A percentile compares a stretch with the other conserved stretches of the same genome.
Conservation (phyloP, 257 asterid genomes). For the Cinchona pubescens region DNA sequence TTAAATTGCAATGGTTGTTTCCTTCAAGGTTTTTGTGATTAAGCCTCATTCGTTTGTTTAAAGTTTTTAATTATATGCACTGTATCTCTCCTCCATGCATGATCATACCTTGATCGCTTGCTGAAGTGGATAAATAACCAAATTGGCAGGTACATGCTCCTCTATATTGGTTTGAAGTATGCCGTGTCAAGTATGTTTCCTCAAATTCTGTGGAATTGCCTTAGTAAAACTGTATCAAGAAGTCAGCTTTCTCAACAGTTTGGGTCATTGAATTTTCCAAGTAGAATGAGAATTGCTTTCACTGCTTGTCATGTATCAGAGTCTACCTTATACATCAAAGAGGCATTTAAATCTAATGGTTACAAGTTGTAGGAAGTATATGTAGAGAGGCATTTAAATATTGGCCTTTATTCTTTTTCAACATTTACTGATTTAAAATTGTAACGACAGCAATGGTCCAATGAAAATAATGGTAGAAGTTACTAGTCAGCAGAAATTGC, state of each 20-base stretch:
- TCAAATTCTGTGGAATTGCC: background rate
- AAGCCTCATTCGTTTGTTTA: background rate
- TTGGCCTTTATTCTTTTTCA: too few relatives aligned
- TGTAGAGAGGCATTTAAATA: too few relatives aligned
- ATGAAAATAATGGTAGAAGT: background rate
- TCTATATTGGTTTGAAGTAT: background rate
- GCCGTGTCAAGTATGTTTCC: background rate
- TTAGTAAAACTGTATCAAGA: background rate
- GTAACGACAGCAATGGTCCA: background rate
- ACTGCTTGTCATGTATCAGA: background rate
- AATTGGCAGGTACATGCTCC: conserved; percentile 50
- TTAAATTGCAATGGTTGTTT: background rate
- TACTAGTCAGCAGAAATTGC: background rate
- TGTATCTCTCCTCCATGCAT: background rate
- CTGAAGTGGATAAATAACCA: conserved; percentile 79
- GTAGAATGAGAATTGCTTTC: background rate
- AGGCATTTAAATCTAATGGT: background rate
- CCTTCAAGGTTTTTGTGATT: background rate
- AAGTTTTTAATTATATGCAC: background rate
- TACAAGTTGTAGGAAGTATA: background rate
- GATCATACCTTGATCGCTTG: conserved; percentile 51
- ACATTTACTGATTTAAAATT: background rate
- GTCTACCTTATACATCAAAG: background rate
- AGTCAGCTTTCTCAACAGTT: background rate
- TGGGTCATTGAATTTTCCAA: background rate